These are phyloP conservation scores for Fallopia convolvulus DNA, from an alignment of 148 eudicot species.

Conservation along the genomic window DNA sequence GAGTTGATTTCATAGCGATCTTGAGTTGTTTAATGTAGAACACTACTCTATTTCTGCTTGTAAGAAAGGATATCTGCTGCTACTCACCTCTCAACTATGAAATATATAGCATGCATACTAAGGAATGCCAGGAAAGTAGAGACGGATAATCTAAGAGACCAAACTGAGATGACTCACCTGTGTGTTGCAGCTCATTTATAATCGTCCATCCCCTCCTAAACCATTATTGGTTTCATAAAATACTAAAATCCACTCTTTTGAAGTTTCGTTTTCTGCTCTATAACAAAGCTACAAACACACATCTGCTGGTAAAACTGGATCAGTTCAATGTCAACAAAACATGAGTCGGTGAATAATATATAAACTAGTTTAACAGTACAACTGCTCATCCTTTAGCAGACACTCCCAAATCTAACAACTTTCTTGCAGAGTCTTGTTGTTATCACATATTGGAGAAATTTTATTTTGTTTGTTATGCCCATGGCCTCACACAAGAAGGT, in stretches of 20 bases:
- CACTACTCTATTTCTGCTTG: no score
- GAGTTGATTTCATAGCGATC: neutral
- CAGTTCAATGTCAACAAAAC: neutral
- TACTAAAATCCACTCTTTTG: neutral
- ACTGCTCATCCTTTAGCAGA: neutral
- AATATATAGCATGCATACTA: no score
- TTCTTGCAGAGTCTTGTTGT: slow-evolving; percentile 17
- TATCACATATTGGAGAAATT: neutral
- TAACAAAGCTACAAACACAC: neutral
- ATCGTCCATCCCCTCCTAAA: no score
- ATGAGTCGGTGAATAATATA: neutral
- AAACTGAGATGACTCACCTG: no score
- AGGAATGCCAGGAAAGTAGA: no score
- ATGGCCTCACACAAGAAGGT: neutral
- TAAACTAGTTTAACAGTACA: neutral
- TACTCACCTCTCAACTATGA: no score
- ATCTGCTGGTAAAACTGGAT: neutral
- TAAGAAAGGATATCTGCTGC: no score
- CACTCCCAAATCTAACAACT: neutral
- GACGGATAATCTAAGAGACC: no score
- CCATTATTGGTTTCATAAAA: neutral
- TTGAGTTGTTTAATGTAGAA: neutral
- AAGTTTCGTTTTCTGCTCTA: neutral
- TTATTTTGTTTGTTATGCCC: neutral
- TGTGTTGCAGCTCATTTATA: neutral